Conservation (phyloP, 2,329 filamentous ascomycete species). For the Leptographium flavum region DNA sequence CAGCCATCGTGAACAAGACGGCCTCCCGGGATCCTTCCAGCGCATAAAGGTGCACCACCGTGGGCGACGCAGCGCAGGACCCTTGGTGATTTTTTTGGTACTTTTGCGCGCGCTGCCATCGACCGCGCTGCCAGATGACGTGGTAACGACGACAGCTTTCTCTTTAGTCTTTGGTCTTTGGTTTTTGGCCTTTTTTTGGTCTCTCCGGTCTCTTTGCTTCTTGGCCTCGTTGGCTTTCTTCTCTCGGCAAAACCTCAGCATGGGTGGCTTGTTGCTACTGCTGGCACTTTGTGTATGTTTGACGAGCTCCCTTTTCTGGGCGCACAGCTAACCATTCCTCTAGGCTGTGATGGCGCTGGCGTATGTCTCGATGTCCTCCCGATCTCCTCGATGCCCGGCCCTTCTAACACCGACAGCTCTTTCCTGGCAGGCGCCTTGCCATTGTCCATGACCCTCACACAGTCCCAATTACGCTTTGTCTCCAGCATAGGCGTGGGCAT, state of each 20-base stretch:
- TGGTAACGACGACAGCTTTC: not conserved
- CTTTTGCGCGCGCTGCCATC: not conserved
- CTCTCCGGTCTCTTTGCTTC: no score
- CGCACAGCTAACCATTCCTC: conserved; percentile 10
- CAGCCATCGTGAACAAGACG: not conserved
- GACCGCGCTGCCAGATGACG: not conserved
- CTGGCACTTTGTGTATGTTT: conserved; percentile 18
- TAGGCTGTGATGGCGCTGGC: conserved; percentile 44
- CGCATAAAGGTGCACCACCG: no score
- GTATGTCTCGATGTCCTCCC: conserved; percentile 24
- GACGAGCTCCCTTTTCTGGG: not conserved
- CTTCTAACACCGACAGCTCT: conserved; percentile 42
- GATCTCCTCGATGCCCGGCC: conserved; percentile 1
- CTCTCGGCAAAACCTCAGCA: conserved; percentile 10
- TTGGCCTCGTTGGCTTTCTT: conserved; percentile 2
- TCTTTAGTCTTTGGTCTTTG: not conserved
- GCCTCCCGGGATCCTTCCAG: not conserved
- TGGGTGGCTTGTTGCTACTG: conserved; percentile 21
- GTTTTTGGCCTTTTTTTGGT: no score
- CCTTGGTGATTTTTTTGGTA: not conserved
- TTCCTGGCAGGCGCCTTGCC: conserved; percentile 88
- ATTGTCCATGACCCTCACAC: conserved; percentile 74
- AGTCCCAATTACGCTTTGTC: conserved; percentile 75
- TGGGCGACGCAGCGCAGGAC: not conserved
- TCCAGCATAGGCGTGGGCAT: conserved; percentile 89